phyloP scores from a whole-genome alignment of 805 yeast genomes.

The Sporopachydermia quercuum region DNA sequence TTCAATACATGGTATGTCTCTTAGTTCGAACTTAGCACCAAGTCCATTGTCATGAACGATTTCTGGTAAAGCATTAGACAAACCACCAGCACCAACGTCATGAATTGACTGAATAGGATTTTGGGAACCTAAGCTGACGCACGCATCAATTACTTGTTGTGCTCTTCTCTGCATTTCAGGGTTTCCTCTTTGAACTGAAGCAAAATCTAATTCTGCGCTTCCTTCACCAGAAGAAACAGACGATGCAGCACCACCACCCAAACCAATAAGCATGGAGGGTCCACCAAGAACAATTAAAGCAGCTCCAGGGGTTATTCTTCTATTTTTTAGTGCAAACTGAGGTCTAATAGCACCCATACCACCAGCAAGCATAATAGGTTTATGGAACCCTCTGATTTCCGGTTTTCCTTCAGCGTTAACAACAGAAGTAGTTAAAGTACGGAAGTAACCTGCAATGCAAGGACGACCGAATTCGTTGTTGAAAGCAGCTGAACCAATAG shows the following conservation, averaged over 20 bases:
- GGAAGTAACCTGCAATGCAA: conserved; percentile 88
- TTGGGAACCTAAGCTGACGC: conserved; percentile 62
- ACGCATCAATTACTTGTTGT: conserved; percentile 92
- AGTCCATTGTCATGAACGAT: conserved; percentile 92
- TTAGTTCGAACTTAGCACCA: conserved; percentile 85
- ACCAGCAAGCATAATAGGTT: conserved; percentile 99
- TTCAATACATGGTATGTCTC: conserved; percentile 81
- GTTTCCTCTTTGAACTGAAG: conserved; percentile 97
- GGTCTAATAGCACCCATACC: conserved; percentile 97
- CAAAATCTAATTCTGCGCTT: conserved; percentile 91
- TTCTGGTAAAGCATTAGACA: conserved; percentile 94
- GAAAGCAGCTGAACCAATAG: conserved; percentile 95
- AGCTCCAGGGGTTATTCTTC: conserved; percentile 82
- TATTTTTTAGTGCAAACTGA: conserved; percentile 74
- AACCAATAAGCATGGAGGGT: conserved; percentile 92
- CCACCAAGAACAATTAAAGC: conserved; percentile 92
- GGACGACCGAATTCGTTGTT: conserved; percentile 99
- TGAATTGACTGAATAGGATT: conserved; percentile 90
- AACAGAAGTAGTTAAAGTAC: conserved; percentile 81
- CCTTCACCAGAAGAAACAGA: conserved; percentile 94
- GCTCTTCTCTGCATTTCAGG: conserved; percentile 99
- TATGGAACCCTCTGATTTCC: conserved; percentile 91
- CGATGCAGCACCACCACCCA: conserved; percentile 99
- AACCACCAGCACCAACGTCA: conserved; percentile 99
- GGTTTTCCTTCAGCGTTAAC: conserved; percentile 41